Evolutionary conservation across 805 yeast species (phyloP).

Genomic region (Nakazawaea anatomiae): DNA sequence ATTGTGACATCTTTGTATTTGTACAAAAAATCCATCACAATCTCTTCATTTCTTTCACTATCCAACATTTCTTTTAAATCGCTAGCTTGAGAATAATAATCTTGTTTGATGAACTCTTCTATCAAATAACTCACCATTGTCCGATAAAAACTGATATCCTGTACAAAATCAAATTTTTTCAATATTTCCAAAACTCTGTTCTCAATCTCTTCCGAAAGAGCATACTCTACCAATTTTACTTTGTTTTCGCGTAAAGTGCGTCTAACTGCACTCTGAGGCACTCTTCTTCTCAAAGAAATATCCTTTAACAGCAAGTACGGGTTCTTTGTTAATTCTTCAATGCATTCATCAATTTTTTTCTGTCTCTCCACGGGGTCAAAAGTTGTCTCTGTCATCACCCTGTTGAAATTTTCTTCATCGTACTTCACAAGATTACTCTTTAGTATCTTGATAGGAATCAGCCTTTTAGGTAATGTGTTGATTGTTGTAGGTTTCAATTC

Average conservation of each 20-base stretch:
- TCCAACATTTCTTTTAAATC: conserved; percentile 6
- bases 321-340: conserved; percentile 2
- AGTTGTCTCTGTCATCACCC: not conserved
- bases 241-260: not conserved
- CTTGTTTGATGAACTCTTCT: conserved; percentile 5
- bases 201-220: conserved; percentile 1
- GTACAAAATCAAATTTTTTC: not conserved
- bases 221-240: conserved; percentile 1
- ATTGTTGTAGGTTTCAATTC: conserved; percentile 4
- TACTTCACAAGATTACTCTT: conserved; percentile 5
- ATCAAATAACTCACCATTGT: conserved; percentile 1
- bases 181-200: not conserved
- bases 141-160: not conserved
- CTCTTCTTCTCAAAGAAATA: not conserved
- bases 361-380: not conserved
- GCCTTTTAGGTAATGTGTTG: conserved; percentile 2
- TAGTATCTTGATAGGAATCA: conserved; percentile 1
- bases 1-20: conserved; percentile 1
- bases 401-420: not conserved
- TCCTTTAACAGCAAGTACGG: not conserved
- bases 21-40: conserved; percentile 1
- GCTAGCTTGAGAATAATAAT: not conserved
- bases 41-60: conserved; percentile 8
- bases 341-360: not conserved
- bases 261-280: conserved; percentile 9